Conservation (phyloP, 176 grass and related monocot genomes). For the Oryza glaberrima region DNA sequence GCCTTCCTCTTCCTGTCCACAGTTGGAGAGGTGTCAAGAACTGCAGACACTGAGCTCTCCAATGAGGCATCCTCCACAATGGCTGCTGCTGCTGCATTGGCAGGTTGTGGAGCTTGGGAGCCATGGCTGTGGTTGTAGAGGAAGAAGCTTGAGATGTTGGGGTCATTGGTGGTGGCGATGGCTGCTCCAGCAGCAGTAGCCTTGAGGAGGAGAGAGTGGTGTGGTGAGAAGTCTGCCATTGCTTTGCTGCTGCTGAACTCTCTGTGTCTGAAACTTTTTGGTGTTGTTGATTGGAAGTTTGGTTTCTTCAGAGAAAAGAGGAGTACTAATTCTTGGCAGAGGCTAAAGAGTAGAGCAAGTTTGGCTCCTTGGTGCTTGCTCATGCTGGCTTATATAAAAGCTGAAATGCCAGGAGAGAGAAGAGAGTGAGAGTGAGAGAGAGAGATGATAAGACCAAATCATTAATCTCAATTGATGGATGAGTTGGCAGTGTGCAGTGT, state of each 20-base stretch:
- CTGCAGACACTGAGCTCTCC: conserved; percentile 51
- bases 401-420: neutral
- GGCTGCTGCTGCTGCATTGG: conserved; percentile 9
- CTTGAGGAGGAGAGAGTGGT: conserved; percentile 52
- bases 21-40: conserved; percentile 55
- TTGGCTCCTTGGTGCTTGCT: conserved; percentile 41
- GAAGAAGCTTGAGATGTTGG: conserved; percentile 41
- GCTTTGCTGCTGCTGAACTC: neutral
- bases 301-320: conserved; percentile 33
- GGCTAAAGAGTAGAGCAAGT: conserved; percentile 12
- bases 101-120: conserved; percentile 14
- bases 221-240: conserved; percentile 56
- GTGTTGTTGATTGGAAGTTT: conserved; percentile 19
- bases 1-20: conserved; percentile 74
- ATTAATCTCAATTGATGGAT: conserved; percentile 63
- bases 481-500: conserved; percentile 55
- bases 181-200: neutral
- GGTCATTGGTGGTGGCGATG: conserved; percentile 38
- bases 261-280: conserved; percentile 28
- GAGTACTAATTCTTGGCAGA: conserved; percentile 3
- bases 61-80: conserved; percentile 46
- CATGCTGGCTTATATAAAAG: conserved; percentile 62
- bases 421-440: neutral
- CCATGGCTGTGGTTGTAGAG: conserved; percentile 45
- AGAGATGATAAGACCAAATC: conserved; percentile 55